Evolutionary conservation across 2,329 filamentous ascomycete species (phyloP), one percentile per base, ranked within the genome.

Genomic region (Fonsecaea multimorphosa): DNA sequence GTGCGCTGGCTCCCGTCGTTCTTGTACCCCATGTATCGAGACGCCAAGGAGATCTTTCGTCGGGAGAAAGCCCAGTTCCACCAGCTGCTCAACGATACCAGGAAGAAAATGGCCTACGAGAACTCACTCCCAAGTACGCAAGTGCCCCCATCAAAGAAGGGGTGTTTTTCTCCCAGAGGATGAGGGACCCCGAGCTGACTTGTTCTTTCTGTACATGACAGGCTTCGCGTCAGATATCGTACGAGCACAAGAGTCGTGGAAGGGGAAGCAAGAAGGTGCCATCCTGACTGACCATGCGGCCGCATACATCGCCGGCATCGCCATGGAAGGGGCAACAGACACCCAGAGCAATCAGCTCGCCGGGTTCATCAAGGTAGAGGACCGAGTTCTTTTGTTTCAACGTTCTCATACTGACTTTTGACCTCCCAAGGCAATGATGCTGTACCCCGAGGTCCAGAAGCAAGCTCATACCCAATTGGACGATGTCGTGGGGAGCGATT

Each of bases 381-480:
- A 57, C 60, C 51, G 12, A 19, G 2, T 27, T n/a, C 14, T 8
- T 1, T n/a, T n/a, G 4, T 19, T 16, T 12, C 7, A 8, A 16
- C 16, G 0, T 1, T 14, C n/a, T n/a, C 16, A 12, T 11, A 22
- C 57, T 29, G 61, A 66, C 12, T n/a, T n/a, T n/a, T n/a, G n/a
- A n/a, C 65, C 61, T 44, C 2, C 49, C 69, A 24, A 64, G 61
- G 84, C 84, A 3, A 83, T 85, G 81, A 79, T 79, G 58, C 78
- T 80, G 11, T 82, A 81, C 1, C 82, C 82, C 0, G 77, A 82
- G 8, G 76, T 82, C 9, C 77, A 83, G 63, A 63, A 69, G 2
- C 80, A 78, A 22, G 79, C 83, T 0, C 81, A 83, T 65, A 78
- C 77, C 16, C 84, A 78, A 72, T 63, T 87, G 2, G 84, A 86